Evolutionary conservation across 768 basidiomycete genomes (phyloP), one percentile per base, ranked within the genome.

Genomic region (Lepiota subincarnata): DNA sequence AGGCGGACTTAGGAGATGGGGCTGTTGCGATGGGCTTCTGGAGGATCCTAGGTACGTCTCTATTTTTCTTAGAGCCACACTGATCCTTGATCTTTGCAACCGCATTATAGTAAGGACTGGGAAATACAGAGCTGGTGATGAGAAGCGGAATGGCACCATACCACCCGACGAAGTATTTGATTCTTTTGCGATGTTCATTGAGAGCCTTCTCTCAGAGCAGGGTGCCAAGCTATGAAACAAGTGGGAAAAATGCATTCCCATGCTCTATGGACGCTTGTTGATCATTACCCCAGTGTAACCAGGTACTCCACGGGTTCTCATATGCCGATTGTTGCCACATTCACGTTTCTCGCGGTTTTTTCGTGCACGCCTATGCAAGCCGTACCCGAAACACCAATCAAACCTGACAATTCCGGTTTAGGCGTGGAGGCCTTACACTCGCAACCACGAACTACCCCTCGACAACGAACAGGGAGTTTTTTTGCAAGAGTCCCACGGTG

Each of bases 91-190:
- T 42, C 24, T 59, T 39, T 22, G 38, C 36, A 13, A 16, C 20
- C 19, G 22, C n/a, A 11, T 45, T 36, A 38, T 53, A 83, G 86
- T 87, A 19, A 75, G 73, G 61, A 85, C 86, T 4, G 87, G 87
- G 10, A 89, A 88, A 60, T 88, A 86, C 62, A 73, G 86, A 2
- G 16, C 67, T 3, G 84, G 82, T 2, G 82, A 84, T 58, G 87
- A 87, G 63, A 49, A 40, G 4, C 69, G 66, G 50, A 49, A 57
- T 13, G 74, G 71, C 0, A 57, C 66, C 1, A 57, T 62, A 5
- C 70, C 76, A 24, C 83, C 83, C 2, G 79, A 85, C 62, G 77
- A 79, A 57, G 66, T 83, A 2, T 76, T 62, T 48, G 77, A 77
- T 24, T 76, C 71, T 3, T 85, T 87, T 58, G 70, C 81, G 2